Base-by-base conservation (phyloP, 2,329 filamentous ascomycete species). In the Hypoxylon sp. region DNA sequence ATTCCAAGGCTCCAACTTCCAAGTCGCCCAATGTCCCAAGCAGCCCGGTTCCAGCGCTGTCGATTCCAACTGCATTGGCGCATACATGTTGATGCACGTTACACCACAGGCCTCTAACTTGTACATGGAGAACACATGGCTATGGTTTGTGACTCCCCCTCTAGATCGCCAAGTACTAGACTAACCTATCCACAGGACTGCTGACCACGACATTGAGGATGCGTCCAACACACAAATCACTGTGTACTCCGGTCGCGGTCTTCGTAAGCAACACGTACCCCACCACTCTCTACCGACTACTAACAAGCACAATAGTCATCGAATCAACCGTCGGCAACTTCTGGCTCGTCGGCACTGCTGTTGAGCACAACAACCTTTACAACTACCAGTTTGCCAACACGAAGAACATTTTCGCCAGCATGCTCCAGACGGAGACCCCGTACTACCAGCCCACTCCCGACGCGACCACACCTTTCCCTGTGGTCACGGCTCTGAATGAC, bases 11-110 rank as follows among this genome's bases (percentile, higher is more conserved):
- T 92, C 91, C 3, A 80, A 90, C 42, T 85, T 94, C 31, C 90
- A 92, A 77, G 85, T 88, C 30, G 85, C 89, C 65, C 87, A 88
- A 61, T 96, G 92, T 78, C 81, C 85, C 66, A 93, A 91, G 79
- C 77, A 82, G 51, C 76, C 83, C 61, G 64, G 77, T 65, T 74
- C 42, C 22, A 73, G 59, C 49, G 73, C 73, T 59, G 72, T 83
- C 48, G 49, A 77, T 62, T 2, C 56, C 6, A 64, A 75, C 2
- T 82, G 81, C 73, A 77, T 82, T 44, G 79, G 78, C 17, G 80
- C 78, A 31, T 81, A 79, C 74, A 78, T 81, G 77, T 71, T 77
- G 59, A 76, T 82, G 75, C 81, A 82, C 71, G 72, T 81, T 62
- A 82, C 81, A 31, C 46, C 72, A 7, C 44, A 70, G 14, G 75